phyloP scores from a whole-genome alignment of 805 yeast species.

The Kodamaea hsintzibuensis region DNA sequence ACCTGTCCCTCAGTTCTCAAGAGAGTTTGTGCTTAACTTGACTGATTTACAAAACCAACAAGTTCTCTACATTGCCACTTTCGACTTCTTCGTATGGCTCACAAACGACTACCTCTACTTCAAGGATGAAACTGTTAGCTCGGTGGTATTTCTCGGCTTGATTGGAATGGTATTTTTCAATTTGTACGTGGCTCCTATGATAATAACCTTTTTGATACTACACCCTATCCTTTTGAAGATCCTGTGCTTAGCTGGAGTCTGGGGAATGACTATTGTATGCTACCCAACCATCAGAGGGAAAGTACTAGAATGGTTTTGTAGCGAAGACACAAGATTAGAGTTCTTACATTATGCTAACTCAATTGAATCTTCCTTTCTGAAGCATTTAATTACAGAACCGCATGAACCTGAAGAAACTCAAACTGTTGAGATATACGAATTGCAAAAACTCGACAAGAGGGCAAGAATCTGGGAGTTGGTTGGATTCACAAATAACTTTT shows the following conservation, averaged over 20 bases:
- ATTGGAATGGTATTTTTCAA: constrained; percentile 26
- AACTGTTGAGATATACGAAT: constrained; percentile 66
- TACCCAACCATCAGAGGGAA: constrained; percentile 57
- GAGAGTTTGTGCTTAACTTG: constrained; percentile 74
- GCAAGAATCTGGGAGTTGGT: constrained; percentile 63
- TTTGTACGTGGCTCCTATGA: constrained; percentile 28
- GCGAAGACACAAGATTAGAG: constrained; percentile 64
- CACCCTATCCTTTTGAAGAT: constrained; percentile 17
- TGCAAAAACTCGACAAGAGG: constrained; percentile 52
- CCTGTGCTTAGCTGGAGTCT: constrained; percentile 40
- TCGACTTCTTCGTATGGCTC: constrained; percentile 54
- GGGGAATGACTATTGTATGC: constrained; percentile 45
- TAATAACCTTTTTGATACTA: constrained; percentile 30
- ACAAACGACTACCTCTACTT: constrained; percentile 63
- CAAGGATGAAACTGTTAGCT: constrained; percentile 59
- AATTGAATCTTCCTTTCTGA: constrained; percentile 42
- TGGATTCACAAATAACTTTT: constrained; percentile 58
- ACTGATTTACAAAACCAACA: constrained; percentile 85
- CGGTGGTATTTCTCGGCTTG: constrained; percentile 47
- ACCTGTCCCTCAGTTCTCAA: constrained; percentile 76
- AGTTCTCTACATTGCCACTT: constrained; percentile 60
- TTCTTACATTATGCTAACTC: constrained; percentile 49
- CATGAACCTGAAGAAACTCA: constrained; percentile 16
- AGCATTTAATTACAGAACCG: constrained; percentile 10
- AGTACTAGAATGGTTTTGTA: constrained; percentile 49